These are phyloP conservation scores for Colletotrichum navitas DNA, from an alignment of 2,329 filamentous ascomycete genomes.

Conservation along the genomic window DNA sequence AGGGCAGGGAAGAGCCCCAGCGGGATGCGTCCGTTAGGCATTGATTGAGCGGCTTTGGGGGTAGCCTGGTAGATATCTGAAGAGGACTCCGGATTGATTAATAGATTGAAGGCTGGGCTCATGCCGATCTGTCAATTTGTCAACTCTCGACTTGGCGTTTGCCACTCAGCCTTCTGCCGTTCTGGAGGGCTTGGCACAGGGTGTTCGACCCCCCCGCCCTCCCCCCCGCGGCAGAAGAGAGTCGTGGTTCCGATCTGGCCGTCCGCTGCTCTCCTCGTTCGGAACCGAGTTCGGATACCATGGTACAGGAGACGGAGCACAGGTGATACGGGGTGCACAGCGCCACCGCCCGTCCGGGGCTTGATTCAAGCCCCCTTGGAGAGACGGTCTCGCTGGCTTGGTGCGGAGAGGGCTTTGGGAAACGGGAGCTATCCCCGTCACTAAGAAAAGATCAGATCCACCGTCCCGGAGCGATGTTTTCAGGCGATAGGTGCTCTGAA, in stretches of 20 bases:
- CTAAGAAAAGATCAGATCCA: slow-evolving; percentile 35
- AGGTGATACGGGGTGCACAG: too few relatives aligned
- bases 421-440: background rate
- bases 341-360: too few relatives aligned
- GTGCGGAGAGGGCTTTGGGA: background rate
- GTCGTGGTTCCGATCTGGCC: background rate
- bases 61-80: background rate
- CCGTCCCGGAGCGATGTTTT: slow-evolving; percentile 20
- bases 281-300: background rate
- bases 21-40: slow-evolving; percentile 11
- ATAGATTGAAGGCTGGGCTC: slow-evolving; percentile 17
- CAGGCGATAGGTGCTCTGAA: slow-evolving; percentile 30
- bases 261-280: background rate
- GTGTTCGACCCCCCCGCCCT: too few relatives aligned
- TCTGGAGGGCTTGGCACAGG: background rate
- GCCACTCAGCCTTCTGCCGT: background rate
- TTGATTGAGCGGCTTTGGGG: slow-evolving; percentile 17
- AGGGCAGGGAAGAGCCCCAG: background rate
- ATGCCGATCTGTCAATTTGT: slow-evolving; percentile 5
- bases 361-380: background rate
- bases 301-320: too few relatives aligned
- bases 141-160: slow-evolving; percentile 21
- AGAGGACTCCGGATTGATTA: slow-evolving; percentile 6
- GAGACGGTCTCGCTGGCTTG: background rate
- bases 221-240: background rate